Evolutionary conservation across 2,329 filamentous ascomycete species (phyloP).

Genomic region (Penicillium hordei): DNA sequence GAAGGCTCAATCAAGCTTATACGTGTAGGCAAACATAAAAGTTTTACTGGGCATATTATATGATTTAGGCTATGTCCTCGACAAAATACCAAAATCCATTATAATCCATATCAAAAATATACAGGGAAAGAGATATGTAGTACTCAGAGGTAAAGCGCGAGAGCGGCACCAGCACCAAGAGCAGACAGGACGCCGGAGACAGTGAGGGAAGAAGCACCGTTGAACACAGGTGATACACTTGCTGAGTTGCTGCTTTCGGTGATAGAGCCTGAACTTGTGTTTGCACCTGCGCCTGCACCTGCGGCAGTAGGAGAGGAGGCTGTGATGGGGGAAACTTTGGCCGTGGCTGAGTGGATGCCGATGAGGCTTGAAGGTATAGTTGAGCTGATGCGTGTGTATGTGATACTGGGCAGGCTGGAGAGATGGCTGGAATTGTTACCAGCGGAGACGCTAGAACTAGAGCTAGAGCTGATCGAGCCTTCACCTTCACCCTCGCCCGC

Average conservation of each 20-base stretch:
- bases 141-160: conserved; percentile 2
- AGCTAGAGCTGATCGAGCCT: neutral
- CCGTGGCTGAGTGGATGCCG: neutral
- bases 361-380: neutral
- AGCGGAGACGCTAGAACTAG: neutral
- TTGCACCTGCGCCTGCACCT: neutral
- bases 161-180: neutral
- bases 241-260: neutral
- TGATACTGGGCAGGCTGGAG: neutral
- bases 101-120: neutral
- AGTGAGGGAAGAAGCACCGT: neutral
- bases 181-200: neutral
- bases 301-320: neutral
- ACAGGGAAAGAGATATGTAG: neutral
- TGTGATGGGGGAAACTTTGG: neutral
- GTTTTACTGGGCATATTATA: neutral
- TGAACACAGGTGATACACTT: conserved; percentile 1
- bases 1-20: neutral
- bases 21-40: neutral
- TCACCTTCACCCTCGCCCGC: neutral
- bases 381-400: neutral
- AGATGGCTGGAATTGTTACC: neutral
- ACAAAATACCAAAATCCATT: neutral
- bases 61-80: neutral
- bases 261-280: neutral